Conservation (phyloP, 176 grass and related monocot genomes). For the Aegilops longissima region DNA sequence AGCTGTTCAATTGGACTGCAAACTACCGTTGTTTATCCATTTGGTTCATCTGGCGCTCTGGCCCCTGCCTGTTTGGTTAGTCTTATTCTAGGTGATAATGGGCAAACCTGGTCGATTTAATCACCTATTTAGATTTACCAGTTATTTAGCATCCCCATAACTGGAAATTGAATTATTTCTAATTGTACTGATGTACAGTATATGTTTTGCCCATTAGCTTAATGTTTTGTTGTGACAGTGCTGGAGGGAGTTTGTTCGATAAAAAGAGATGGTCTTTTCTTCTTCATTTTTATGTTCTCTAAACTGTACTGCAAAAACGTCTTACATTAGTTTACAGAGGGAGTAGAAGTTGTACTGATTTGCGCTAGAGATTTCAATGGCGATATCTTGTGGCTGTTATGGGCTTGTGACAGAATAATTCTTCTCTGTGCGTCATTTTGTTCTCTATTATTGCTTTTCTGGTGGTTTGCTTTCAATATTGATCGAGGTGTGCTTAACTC, state of each 20-base stretch:
- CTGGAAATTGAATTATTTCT: not conserved
- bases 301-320: not conserved
- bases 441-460: not conserved
- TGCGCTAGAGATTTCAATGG: not conserved
- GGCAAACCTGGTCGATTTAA: not conserved
- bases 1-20: not conserved
- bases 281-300: not conserved
- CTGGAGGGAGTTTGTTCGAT: not conserved
- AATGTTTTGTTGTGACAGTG: not conserved
- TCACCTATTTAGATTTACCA: not conserved
- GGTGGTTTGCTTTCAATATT: not conserved
- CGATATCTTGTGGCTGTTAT: not conserved
- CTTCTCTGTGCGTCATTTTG: not conserved
- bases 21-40: not conserved
- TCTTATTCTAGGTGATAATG: not conserved
- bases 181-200: not conserved
- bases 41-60: too few relatives aligned
- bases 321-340: too few relatives aligned
- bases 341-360: not conserved
- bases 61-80: not conserved
- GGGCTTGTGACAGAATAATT: not conserved
- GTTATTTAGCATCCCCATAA: not conserved
- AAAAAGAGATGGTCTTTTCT: not conserved
- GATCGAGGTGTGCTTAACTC: conserved; percentile 12
- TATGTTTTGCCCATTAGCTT: not conserved